Base-by-base conservation (phyloP, 106 monocot genomes). In the Platanthera zijinensis region DNA sequence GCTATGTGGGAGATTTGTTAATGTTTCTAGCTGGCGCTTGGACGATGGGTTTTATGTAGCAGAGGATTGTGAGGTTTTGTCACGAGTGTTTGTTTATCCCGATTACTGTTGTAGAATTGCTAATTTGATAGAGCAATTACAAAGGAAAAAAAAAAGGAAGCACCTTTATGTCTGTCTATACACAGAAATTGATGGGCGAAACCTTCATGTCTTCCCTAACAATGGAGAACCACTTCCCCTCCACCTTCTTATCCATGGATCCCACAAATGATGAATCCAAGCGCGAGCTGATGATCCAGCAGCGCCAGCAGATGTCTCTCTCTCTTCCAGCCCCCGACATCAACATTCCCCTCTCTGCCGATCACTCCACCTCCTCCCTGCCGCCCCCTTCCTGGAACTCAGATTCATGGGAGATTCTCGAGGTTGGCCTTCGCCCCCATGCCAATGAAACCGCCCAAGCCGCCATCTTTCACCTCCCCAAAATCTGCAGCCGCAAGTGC, bases 221-320 rank as follows among this genome's bases (percentile, higher is more conserved):
- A 45, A 86, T 86, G 86, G 86, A 86, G 76, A 82, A 85, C 39
- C 76, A 78, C 62, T 83, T 83, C 64, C 86, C 86, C 7, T 83
- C 83, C 4, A 86, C 83, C 28, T 77, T 74, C 51, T 80, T 86
- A 10, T 86, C 83, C 10, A 86, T 83, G 86, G 86, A 86, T 46
- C 74, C 86, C 17, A 56, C 50, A 12, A 72, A 77, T n/a, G 76
- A 80, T 13, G 79, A 85, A 52, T 69, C 25, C 57, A 57, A 79
- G 22, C 67, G 79, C 9, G 79, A 83, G 63, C 79, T 78, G 14
- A 63, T 76, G 47, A 77, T 79, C 10, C 69, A 32, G 30, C 69
- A 32, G 45, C 71, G 78, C 56, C 78, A 51, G 50, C 57, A 59
- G 63, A 59, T 73, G 7, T 22, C 50, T 53, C 85, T 78, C 17